Evolutionary conservation across 345 rosid genomes (phyloP).

Genomic region (Eucalyptus sp.): DNA sequence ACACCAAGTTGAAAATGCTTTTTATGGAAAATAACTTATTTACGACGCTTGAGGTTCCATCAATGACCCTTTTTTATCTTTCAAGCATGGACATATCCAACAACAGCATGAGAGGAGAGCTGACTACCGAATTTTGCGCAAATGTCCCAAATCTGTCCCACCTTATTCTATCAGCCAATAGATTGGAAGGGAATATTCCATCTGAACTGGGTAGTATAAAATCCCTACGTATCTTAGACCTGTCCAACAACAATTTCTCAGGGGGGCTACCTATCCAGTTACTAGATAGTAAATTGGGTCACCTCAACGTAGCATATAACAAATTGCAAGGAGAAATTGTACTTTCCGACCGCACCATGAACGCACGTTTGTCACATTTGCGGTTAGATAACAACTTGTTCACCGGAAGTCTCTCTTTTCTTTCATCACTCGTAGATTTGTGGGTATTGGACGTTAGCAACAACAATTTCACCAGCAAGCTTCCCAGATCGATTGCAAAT

Average conservation of each 20-base stretch:
- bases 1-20: no score
- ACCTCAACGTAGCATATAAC: not conserved
- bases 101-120: not conserved
- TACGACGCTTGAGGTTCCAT: no score
- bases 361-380: accelerated
- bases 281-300: accelerated
- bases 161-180: not conserved
- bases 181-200: not conserved
- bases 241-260: not conserved
- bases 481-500: not conserved
- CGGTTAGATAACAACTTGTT: not conserved
- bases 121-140: not conserved
- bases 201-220: accelerated
- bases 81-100: not conserved
- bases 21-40: no score
- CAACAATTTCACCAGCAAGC: accelerated
- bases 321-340: accelerated
- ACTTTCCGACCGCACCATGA: not conserved
- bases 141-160: accelerated
- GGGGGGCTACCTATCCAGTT: not conserved
- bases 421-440: accelerated
- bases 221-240: accelerated
- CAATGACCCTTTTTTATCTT: not conserved
- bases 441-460: accelerated
- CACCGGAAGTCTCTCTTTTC: not conserved